Base-by-base conservation (phyloP, 1,139 yeast species). In the Candida gigantensis region DNA sequence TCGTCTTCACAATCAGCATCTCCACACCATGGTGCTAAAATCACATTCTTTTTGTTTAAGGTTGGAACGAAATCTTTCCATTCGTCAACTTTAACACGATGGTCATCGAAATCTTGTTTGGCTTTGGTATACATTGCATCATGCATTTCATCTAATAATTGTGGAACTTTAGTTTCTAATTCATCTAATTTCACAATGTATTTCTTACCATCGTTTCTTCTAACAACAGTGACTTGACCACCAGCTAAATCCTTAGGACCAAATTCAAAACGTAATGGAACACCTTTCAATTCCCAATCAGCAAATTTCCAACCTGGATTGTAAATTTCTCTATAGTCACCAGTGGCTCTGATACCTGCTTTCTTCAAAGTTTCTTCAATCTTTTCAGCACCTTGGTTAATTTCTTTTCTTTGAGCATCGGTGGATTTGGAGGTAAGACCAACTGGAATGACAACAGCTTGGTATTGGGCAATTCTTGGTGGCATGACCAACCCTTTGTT, bases 241-340 rank as follows among this genome's bases (percentile, higher is more conserved):
- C 83, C 78, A 56, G 84, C 84, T 54, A 88, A 70, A 65, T 94
- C 99, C 68, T 85, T 87, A 53, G 98, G 98, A 51, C 99, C 99
- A 57, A 85, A 79, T 70, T 94, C 99, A 34, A 92, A 60, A 65
- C 98, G 86, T 48, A 92, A 69, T 49, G 98, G 97, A 42, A 83
- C 75, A 73, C 99, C 99, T 73, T 86, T 88, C 60, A 94, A 80
- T 71, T 94, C 99, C 77, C 95, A 85, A 61, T 94, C 96, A 42
- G 97, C 85, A 67, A 90, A 94, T 68, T 92, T 94, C 97, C 97
- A 94, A 47, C 98, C 98, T 49, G 98, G 95, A 38, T 96, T 84
- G 70, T 94, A 92, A 69, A 83, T 87, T 51, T 84, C 95, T 66
- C 97, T 82, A 72, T 81, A 83, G 64, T 94, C 99, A 55, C 92